A percentile compares a stretch with the other conserved stretches of the same genome.
phyloP scores from a whole-genome alignment of 2,329 filamentous ascomycete genomes.

The Xylariaceae sp. region DNA sequence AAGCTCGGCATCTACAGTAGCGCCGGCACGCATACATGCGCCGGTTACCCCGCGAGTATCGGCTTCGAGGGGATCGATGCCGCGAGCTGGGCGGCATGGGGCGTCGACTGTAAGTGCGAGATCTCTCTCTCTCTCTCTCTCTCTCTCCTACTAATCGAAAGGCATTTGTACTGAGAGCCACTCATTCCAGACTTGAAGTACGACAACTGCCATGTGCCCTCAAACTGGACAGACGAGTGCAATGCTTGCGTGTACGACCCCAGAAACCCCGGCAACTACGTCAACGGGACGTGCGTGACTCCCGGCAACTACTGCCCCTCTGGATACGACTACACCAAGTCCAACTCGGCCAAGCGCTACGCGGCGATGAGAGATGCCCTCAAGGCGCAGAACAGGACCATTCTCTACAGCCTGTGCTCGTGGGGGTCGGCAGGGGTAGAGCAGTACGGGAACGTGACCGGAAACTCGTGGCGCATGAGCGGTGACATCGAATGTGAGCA shows the following conservation, averaged over 20 bases:
- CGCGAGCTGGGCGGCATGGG: slow-evolving; percentile 51
- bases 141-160: no score
- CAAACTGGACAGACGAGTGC: slow-evolving; percentile 34
- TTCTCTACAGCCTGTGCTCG: slow-evolving; percentile 47
- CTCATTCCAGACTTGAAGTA: slow-evolving; percentile 49
- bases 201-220: slow-evolving; percentile 47
- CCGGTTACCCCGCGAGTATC: slow-evolving; percentile 50
- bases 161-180: slow-evolving; percentile 2
- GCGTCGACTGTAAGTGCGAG: slow-evolving; percentile 46
- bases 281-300: slow-evolving; percentile 14
- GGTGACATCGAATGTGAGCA: slow-evolving; percentile 34
- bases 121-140: no score
- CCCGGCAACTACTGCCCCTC: slow-evolving; percentile 26
- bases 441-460: slow-evolving; percentile 43
- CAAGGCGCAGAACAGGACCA: slow-evolving; percentile 37
- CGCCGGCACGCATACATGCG: slow-evolving; percentile 48
- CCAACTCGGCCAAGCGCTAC: slow-evolving; percentile 43
- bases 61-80: slow-evolving; percentile 55
- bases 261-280: slow-evolving; percentile 4
- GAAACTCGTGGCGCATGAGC: slow-evolving; percentile 43
- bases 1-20: slow-evolving; percentile 61
- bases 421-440: slow-evolving; percentile 49
- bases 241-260: slow-evolving; percentile 21
- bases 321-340: slow-evolving; percentile 45
- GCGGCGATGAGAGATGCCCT: slow-evolving; percentile 48